Evolutionary conservation across 441 rosid genomes (phyloP), one percentile per base, ranked within the genome.

Genomic region (Corymbia calophylla): DNA sequence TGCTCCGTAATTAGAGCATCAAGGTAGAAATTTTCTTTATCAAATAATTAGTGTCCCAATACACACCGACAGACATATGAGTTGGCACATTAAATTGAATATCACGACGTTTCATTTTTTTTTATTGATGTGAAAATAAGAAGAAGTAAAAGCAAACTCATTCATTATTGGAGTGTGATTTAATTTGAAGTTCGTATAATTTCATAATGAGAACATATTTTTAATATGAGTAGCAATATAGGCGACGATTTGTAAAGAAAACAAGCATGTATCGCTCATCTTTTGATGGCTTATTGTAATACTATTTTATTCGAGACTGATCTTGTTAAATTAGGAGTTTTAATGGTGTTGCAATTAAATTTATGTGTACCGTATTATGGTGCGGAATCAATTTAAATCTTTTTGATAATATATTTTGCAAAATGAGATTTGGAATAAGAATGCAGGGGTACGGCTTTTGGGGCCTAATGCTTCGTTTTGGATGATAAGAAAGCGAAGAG

Each of bases 151-250:
- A 70, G 81, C 1, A 48, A 35, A 35, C 81, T 9, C 5, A 9
- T 68, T 32, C 9, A 19, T 8, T 32, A 12, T 10, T 10, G 7
- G 64, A 58, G n/a, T 10, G 11, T 27, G 5, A 6, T 39, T 73
- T 11, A 6, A 73, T 73, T 39, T 21, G 82, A 17, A 73, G 49
- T 39, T 21, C 4, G 21, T 39, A 1, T 73, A 23, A 73, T 39
- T 39, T 73, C 29, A 0, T 0, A 0, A 0, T 39, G 10, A 1
- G 29, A 6, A 21, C 2, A 0, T 21, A 39, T 23, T 6, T 6
- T 39, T 39, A 21, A 73, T 29, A 29, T 1, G 18, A 5, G 1
- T 3, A 32, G 15, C 0, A 1, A 39, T 4, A 12, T 10, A 27
- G 5, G 7, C 12, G 16, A 60, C 3, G 4, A 5, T 7, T 60